phyloP scores from a whole-genome alignment of 768 basidiomycete genomes.

The Lentinula sp. region DNA sequence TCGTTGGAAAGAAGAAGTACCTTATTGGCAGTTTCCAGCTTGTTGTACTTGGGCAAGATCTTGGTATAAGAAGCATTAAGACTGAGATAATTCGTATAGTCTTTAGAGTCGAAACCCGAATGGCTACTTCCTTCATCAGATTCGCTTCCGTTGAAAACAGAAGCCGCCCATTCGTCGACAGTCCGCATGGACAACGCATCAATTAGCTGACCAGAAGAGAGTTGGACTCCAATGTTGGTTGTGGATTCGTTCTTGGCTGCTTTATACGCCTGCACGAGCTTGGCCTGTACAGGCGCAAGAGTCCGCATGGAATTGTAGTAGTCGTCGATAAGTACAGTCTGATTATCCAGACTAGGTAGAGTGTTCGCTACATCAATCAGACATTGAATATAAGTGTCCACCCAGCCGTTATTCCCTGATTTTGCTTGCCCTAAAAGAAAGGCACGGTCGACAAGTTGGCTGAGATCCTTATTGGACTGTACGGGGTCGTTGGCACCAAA shows the following conservation, averaged over 20 bases:
- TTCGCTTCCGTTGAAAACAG: neutral
- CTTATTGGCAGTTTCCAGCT: slow-evolving; percentile 1
- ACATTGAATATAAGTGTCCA: neutral
- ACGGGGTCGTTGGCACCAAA: slow-evolving; percentile 2
- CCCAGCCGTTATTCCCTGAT: neutral
- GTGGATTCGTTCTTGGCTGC: neutral
- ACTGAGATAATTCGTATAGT: slow-evolving; percentile 1
- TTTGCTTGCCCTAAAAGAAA: neutral
- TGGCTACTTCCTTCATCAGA: neutral
- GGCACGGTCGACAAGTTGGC: neutral
- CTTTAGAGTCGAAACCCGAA: neutral
- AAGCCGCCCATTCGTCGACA: slow-evolving; percentile 1
- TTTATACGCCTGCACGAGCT: neutral
- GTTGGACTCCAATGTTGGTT: slow-evolving; percentile 2
- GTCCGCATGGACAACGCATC: neutral
- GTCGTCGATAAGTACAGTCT: neutral
- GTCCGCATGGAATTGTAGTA: neutral
- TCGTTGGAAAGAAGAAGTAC: neutral
- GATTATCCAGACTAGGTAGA: neutral
- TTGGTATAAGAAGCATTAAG: neutral
- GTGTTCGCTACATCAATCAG: neutral
- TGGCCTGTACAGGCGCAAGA: neutral
- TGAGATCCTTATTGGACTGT: neutral
- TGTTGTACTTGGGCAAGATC: neutral
- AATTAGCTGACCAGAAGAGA: neutral